These are phyloP conservation scores for Eucalyptus grandis DNA, from an alignment of 345 rosid species.

Conservation along the genomic window DNA sequence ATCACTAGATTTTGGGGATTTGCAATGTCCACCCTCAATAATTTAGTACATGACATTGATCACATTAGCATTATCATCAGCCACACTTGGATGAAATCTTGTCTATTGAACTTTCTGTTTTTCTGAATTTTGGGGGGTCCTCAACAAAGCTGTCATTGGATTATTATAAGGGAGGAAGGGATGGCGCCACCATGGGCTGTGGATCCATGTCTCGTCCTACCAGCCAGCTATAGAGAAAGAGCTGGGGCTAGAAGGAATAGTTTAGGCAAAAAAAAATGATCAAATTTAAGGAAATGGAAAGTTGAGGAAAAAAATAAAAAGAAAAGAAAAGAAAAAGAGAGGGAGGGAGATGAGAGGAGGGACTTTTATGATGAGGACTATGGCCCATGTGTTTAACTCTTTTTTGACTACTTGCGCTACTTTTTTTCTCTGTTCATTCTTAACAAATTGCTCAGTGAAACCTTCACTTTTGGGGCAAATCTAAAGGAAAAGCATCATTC, in stretches of 20 bases:
- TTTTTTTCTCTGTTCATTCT: background rate
- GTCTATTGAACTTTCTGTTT: background rate
- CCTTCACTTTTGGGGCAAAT: background rate
- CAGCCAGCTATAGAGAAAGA: background rate
- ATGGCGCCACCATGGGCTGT: background rate
- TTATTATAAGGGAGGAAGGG: background rate
- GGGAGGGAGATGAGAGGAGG: background rate
- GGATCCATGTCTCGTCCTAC: background rate
- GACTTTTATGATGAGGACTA: background rate
- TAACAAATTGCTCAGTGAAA: background rate
- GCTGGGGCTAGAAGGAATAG: background rate
- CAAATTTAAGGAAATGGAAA: background rate
- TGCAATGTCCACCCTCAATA: background rate
- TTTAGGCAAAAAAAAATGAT: background rate
- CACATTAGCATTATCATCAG: background rate
- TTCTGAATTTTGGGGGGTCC: background rate
- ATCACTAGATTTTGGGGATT: background rate
- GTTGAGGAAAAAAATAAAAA: background rate
- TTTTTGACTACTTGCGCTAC: background rate
- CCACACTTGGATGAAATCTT: background rate
- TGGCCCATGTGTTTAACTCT: background rate
- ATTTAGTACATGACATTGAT: background rate
- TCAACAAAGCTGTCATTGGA: background rate
- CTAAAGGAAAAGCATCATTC: background rate
- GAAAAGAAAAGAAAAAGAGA: background rate